Conservation (phyloP, 148 eudicot genomes). For the Gaultheria prostrata region DNA sequence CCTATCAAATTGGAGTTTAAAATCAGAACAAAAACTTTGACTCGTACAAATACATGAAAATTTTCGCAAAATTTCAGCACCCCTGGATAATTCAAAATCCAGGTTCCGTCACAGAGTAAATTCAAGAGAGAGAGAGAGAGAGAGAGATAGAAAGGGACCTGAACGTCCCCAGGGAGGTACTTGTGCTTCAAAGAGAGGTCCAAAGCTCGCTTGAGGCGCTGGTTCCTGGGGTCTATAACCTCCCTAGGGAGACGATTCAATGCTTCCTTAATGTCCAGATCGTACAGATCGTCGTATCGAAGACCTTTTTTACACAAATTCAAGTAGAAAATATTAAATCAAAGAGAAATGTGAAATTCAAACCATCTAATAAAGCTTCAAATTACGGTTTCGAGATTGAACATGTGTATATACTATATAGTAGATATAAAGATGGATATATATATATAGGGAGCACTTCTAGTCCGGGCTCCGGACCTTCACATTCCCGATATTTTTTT, state of each 20-base stretch:
- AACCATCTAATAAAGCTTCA: not conserved
- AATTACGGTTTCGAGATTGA: not conserved
- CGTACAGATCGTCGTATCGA: slow-evolving; percentile 77
- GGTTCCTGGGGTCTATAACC: slow-evolving; percentile 86
- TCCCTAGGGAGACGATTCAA: slow-evolving; percentile 80
- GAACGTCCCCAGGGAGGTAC: slow-evolving; percentile 69
- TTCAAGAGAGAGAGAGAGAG: not conserved
- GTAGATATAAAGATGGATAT: too few relatives aligned
- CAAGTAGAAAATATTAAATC: not conserved
- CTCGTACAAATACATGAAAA: too few relatives aligned
- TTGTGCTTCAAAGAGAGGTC: slow-evolving; percentile 93
- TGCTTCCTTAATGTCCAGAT: slow-evolving; percentile 84
- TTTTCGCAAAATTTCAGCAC: too few relatives aligned
- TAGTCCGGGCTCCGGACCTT: too few relatives aligned
- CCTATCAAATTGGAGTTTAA: too few relatives aligned
- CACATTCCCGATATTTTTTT: too few relatives aligned
- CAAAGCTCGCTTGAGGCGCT: slow-evolving; percentile 89
- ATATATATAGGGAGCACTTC: not conserved
- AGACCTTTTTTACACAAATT: slow-evolving; percentile 37
- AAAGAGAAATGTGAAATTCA: not conserved
- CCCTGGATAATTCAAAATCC: too few relatives aligned
- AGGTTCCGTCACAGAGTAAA: too few relatives aligned
- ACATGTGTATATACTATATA: not conserved
- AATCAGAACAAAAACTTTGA: too few relatives aligned
- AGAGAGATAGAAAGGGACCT: slow-evolving; percentile 40